Conservation (phyloP, 495 filamentous ascomycete genomes). For the Aspergillus egyptiacus region DNA sequence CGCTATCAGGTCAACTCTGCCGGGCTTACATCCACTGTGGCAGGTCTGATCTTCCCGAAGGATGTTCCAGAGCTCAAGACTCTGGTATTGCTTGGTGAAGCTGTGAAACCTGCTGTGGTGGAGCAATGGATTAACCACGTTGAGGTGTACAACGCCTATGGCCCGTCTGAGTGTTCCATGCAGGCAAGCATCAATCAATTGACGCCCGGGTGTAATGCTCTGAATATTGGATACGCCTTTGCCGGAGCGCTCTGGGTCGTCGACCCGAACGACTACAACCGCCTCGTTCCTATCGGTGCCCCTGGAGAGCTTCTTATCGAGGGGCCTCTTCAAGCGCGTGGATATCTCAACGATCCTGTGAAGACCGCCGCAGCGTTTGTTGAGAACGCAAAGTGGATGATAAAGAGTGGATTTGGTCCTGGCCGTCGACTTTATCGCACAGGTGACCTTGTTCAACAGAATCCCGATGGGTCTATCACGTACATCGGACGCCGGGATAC, state of each 20-base stretch:
- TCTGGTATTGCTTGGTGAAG: slow-evolving; percentile 24
- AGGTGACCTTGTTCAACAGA: slow-evolving; percentile 36
- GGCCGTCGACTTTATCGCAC: slow-evolving; percentile 40
- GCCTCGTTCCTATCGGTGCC: slow-evolving; percentile 43
- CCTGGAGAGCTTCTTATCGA: slow-evolving; percentile 52
- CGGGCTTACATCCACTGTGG: slow-evolving; percentile 28
- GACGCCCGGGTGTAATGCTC: background rate
- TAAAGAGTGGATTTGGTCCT: slow-evolving; percentile 2
- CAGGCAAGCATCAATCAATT: slow-evolving; percentile 8
- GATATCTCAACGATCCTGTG: slow-evolving; percentile 41
- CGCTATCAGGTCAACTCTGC: slow-evolving; percentile 21
- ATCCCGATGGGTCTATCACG: slow-evolving; percentile 27
- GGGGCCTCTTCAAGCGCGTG: slow-evolving; percentile 43
- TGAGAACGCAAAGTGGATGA: slow-evolving; percentile 37
- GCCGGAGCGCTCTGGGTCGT: slow-evolving; percentile 43
- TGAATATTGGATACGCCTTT: slow-evolving; percentile 14
- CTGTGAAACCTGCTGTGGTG: slow-evolving; percentile 9
- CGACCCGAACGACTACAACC: slow-evolving; percentile 42
- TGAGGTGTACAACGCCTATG: slow-evolving; percentile 19
- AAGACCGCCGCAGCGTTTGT: slow-evolving; percentile 44
- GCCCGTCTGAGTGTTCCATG: slow-evolving; percentile 22
- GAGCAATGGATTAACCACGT: slow-evolving; percentile 12
- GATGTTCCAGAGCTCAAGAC: slow-evolving; percentile 18
- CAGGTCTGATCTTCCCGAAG: slow-evolving; percentile 17
- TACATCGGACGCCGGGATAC: slow-evolving; percentile 41